These are phyloP conservation scores for Cinnamomum chago DNA, from an alignment of 164 flowering plant species.

Conservation along the genomic window DNA sequence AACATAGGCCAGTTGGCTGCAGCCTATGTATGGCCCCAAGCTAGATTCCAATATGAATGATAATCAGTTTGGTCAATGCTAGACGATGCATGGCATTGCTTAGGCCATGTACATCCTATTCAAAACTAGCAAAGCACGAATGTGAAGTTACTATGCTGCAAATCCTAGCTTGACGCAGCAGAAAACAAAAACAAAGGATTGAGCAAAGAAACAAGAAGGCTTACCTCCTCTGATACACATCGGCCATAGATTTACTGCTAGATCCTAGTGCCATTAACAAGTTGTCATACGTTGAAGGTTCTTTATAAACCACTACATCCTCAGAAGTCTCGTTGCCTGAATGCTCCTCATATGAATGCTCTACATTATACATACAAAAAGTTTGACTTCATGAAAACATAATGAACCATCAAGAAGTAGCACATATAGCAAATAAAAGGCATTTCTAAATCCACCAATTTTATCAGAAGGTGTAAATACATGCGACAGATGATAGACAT, in stretches of 20 bases:
- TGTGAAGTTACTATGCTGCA: background rate
- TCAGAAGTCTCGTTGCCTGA: constrained; percentile 18
- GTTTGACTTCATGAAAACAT: background rate
- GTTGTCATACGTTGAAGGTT: constrained; percentile 42
- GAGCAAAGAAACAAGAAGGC: background rate
- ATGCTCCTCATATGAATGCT: constrained; percentile 26
- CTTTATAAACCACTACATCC: constrained; percentile 19
- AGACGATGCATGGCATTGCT: too few species aligned
- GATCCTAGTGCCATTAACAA: constrained; percentile 35
- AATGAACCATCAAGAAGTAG: background rate
- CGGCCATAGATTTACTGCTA: constrained; percentile 32
- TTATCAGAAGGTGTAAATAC: background rate
- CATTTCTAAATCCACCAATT: background rate
- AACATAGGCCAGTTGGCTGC: too few species aligned
- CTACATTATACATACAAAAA: constrained; percentile 12
- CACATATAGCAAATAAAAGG: background rate
- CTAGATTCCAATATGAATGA: too few species aligned
- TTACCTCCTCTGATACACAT: constrained; percentile 41
- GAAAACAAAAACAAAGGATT: background rate
- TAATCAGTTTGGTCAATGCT: too few species aligned
- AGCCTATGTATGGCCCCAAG: too few species aligned
- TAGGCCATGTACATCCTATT: background rate
- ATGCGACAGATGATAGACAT: background rate
- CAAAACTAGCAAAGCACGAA: background rate
- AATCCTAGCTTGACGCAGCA: too few species aligned